These are phyloP conservation scores for Tricholoma hemisulphureum DNA, from an alignment of 768 basidiomycete species.

Conservation along the genomic window DNA sequence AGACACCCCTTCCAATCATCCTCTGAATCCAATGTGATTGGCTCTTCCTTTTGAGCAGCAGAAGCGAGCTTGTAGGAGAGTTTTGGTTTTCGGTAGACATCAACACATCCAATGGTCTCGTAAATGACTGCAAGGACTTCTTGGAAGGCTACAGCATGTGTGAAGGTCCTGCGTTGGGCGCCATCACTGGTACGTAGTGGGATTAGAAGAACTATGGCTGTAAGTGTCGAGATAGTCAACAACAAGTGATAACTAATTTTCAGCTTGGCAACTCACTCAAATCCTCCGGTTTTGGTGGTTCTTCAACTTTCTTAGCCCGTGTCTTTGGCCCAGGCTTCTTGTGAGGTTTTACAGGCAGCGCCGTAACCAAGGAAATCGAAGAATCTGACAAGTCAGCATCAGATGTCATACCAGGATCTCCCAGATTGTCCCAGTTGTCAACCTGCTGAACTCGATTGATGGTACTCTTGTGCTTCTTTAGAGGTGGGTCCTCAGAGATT, in stretches of 20 bases:
- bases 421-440: neutral
- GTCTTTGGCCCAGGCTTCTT: neutral
- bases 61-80: neutral
- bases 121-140: neutral
- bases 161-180: neutral
- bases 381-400: neutral
- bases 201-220: neutral
- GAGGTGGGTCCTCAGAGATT: too few species aligned
- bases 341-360: neutral
- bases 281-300: too few species aligned
- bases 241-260: too few species aligned
- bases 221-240: neutral
- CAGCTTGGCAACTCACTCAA: too few species aligned
- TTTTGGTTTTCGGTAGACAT: neutral
- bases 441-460: too few species aligned
- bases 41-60: neutral
- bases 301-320: neutral
- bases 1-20: neutral
- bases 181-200: neutral
- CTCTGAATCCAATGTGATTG: neutral
- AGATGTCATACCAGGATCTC: neutral
- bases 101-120: neutral
- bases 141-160: neutral
- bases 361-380: neutral
- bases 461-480: too few species aligned